Conservation (phyloP, 768 basidiomycete species). For the Leccinum olivaceopallidum region DNA sequence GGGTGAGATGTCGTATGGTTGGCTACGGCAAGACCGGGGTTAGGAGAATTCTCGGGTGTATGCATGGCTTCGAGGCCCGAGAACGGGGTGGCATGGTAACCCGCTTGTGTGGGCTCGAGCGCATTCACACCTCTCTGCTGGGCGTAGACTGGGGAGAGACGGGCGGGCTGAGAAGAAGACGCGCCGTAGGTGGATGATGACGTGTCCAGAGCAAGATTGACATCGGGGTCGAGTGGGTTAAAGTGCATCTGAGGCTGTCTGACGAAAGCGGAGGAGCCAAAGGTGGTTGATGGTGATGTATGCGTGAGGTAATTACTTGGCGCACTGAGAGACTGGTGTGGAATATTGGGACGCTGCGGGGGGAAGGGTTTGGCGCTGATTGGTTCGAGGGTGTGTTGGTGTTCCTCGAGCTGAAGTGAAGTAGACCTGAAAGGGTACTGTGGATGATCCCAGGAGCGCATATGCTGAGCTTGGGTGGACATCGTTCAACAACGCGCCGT, state of each 20-base stretch:
- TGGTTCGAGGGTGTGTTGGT: slow-evolving; percentile 19
- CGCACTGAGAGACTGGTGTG: slow-evolving; percentile 7
- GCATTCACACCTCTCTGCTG: slow-evolving; percentile 9
- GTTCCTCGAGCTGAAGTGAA: slow-evolving; percentile 31
- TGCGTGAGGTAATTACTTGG: slow-evolving; percentile 12
- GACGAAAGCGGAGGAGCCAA: slow-evolving; percentile 13
- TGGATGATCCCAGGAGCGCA: slow-evolving; percentile 20
- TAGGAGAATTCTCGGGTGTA: slow-evolving; percentile 17
- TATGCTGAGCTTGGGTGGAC: slow-evolving; percentile 23
- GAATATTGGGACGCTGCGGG: slow-evolving; percentile 15
- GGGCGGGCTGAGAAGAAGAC: slow-evolving; percentile 10
- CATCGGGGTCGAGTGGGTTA: slow-evolving; percentile 7
- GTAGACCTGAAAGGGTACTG: slow-evolving; percentile 18
- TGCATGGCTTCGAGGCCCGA: slow-evolving; percentile 6
- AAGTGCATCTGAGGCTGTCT: slow-evolving; percentile 14
- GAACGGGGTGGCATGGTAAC: slow-evolving; percentile 19
- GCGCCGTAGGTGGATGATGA: slow-evolving; percentile 16
- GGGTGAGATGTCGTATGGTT: slow-evolving; percentile 11
- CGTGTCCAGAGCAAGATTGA: slow-evolving; percentile 13
- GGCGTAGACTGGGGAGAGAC: slow-evolving; percentile 14
- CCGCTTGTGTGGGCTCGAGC: slow-evolving; percentile 14
- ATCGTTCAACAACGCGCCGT: slow-evolving; percentile 13
- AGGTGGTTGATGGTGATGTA: slow-evolving; percentile 16
- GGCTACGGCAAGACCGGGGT: slow-evolving; percentile 1
- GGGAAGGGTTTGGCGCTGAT: not conserved